Conservation (phyloP, 371 early-diverging fungal species). For the Mucor velutinosus region DNA sequence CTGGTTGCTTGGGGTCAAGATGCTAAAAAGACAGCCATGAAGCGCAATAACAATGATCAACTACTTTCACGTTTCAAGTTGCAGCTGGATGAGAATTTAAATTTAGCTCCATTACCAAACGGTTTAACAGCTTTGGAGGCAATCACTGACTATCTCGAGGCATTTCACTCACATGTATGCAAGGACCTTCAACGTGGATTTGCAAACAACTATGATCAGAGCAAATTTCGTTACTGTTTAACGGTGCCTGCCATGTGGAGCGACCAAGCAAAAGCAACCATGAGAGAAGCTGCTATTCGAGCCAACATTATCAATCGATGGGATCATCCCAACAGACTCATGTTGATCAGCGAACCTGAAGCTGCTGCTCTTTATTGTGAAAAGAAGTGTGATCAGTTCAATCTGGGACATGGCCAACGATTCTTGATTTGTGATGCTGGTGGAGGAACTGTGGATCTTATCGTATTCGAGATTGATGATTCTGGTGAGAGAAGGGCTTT, state of each 20-base stretch:
- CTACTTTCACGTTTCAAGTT: slow-evolving; percentile 48
- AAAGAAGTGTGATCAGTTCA: slow-evolving; percentile 51
- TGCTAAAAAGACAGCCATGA: slow-evolving; percentile 42
- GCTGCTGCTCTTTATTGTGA: slow-evolving; percentile 54
- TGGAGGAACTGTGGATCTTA: slow-evolving; percentile 68
- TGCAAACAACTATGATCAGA: slow-evolving; percentile 48
- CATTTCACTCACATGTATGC: slow-evolving; percentile 46
- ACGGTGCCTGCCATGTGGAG: slow-evolving; percentile 60
- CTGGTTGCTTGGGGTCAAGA: slow-evolving; percentile 54
- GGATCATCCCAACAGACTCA: slow-evolving; percentile 51
- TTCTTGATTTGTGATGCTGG: slow-evolving; percentile 72
- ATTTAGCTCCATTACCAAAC: slow-evolving; percentile 33
- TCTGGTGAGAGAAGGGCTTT: slow-evolving; percentile 44
- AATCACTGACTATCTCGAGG: slow-evolving; percentile 50
- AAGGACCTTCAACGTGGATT: slow-evolving; percentile 49
- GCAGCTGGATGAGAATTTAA: slow-evolving; percentile 47
- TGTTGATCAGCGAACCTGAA: slow-evolving; percentile 60
- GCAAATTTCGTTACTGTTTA: slow-evolving; percentile 50
- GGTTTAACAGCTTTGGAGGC: slow-evolving; percentile 41
- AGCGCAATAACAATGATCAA: slow-evolving; percentile 43
- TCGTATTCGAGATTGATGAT: slow-evolving; percentile 53
- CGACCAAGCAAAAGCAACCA: slow-evolving; percentile 51
- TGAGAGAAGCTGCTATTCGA: slow-evolving; percentile 53
- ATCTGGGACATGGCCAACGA: slow-evolving; percentile 47
- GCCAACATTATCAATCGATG: slow-evolving; percentile 48